Evolutionary conservation across 257 asterid species (phyloP), one percentile per base, ranked within the genome.

Genomic region (Ballota nigra): DNA sequence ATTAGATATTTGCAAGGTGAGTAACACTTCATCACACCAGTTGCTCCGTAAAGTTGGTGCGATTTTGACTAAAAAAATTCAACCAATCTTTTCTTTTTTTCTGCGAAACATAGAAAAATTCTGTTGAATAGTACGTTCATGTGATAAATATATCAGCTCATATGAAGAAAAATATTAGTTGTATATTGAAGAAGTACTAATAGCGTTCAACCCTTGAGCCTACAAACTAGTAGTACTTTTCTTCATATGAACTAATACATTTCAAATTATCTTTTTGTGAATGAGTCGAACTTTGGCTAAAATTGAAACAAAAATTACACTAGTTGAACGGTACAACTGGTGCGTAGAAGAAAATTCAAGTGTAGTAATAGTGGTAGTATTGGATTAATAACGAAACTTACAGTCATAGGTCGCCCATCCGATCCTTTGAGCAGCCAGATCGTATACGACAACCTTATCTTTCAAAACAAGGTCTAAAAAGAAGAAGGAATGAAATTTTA

Each of bases 391-490:
- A 73, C n/a, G 29, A 69, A 79, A 87, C 97, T 92, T 89, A 95
- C 99, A 92, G 83, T 95, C 95, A 55, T 88, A 92, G 66, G 84
- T 90, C 8, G 83, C 86, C 99, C 99, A 95, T 80, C 99, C 99
- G 28, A 95, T 84, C 78, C 84, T 83, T 65, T 89, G 96, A 29
- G 79, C 83, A 56, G 76, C 96, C 84, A 95, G 75, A 86, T 95
- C 99, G 72, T 95, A 95, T 23, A 91, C 97, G 18, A 95, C 82
- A 7, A 92, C 80, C 81, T 95, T 95, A 80, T 95, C 97, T 81
- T 95, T 86, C 82, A 95, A 78, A 60, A 95, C 96, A 52, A 95
- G 92, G 82, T 95, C 99, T 92, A 88, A 74, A 81, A 4, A 63
- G 7, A 69, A 9, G 65, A 70, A 22, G 38, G 63, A 53, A 55